Conservation (phyloP, 2,329 filamentous ascomycete genomes). For the Aureobasidium sp. region DNA sequence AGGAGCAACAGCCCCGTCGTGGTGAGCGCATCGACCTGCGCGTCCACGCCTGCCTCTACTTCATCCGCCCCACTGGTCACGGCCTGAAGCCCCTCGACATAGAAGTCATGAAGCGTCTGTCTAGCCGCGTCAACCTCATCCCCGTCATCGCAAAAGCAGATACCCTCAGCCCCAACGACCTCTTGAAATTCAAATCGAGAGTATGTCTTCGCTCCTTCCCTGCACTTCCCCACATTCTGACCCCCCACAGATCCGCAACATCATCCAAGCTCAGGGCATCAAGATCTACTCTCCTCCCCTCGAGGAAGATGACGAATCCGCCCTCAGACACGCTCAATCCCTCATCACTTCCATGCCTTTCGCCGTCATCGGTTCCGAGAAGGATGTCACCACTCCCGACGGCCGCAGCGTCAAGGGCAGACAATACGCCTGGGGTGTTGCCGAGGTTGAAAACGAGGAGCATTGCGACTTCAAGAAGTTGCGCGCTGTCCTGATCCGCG, state of each 20-base stretch:
- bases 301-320: constrained; percentile 96
- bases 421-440: constrained; percentile 98
- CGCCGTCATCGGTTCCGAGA: constrained; percentile 97
- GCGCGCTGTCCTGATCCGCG: constrained; percentile 91
- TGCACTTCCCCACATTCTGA: constrained; percentile 24
- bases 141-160: constrained; percentile 98
- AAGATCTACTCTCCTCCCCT: constrained; percentile 98
- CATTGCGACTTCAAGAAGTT: constrained; percentile 99
- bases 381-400: constrained; percentile 94
- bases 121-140: constrained; percentile 96
- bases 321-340: constrained; percentile 87
- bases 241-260: constrained; percentile 68
- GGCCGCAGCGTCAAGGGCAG: constrained; percentile 97
- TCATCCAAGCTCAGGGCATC: constrained; percentile 97
- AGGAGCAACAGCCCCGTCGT: constrained; percentile 97
- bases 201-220: constrained; percentile 47
- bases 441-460: constrained; percentile 98
- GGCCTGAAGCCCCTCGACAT: constrained; percentile 98
- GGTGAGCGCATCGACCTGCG: constrained; percentile 98
- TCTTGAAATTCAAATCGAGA: constrained; percentile 90
- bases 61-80: constrained; percentile 97
- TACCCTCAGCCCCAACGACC: constrained; percentile 85
- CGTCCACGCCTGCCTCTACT: constrained; percentile 97
- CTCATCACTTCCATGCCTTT: constrained; percentile 98
- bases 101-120: constrained; percentile 99